Percentiles rank a stretch among this genome's conserved stretches.
phyloP scores from a whole-genome alignment of 176 grass and related monocot genomes.

The Areca catechu region DNA sequence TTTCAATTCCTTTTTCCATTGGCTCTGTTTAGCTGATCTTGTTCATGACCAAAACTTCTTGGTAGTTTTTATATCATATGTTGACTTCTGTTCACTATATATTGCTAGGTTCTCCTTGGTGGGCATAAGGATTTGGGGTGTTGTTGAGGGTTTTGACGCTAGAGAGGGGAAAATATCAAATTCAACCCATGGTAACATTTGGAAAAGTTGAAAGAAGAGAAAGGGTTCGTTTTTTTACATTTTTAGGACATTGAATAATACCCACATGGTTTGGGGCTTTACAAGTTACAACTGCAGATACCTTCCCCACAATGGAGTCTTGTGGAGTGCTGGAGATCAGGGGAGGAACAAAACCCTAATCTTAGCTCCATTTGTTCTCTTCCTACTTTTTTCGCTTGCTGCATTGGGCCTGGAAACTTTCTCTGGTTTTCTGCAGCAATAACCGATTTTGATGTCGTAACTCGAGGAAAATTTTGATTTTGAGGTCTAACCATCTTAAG shows the following conservation, averaged over 20 bases:
- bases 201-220: background rate
- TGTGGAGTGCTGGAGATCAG: constrained; percentile 12
- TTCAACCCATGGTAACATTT: constrained; percentile 4
- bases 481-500: background rate
- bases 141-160: too few relatives aligned
- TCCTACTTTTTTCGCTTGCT: background rate
- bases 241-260: constrained; percentile 31
- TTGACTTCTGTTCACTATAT: too few relatives aligned
- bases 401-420: background rate
- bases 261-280: constrained; percentile 30
- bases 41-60: too few relatives aligned
- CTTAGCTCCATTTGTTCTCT: background rate
- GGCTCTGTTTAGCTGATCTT: too few relatives aligned
- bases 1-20: too few relatives aligned
- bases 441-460: background rate
- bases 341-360: background rate
- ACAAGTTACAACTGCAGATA: constrained; percentile 29
- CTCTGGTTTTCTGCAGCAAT: constrained; percentile 1
- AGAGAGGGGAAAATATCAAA: background rate
- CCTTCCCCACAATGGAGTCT: constrained; percentile 11
- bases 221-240: background rate
- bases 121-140: too few relatives aligned
- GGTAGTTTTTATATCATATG: too few relatives aligned
- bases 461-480: background rate
- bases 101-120: too few relatives aligned